Base-by-base conservation (phyloP, 768 basidiomycete species). In the Kwoniella dejecticola region DNA sequence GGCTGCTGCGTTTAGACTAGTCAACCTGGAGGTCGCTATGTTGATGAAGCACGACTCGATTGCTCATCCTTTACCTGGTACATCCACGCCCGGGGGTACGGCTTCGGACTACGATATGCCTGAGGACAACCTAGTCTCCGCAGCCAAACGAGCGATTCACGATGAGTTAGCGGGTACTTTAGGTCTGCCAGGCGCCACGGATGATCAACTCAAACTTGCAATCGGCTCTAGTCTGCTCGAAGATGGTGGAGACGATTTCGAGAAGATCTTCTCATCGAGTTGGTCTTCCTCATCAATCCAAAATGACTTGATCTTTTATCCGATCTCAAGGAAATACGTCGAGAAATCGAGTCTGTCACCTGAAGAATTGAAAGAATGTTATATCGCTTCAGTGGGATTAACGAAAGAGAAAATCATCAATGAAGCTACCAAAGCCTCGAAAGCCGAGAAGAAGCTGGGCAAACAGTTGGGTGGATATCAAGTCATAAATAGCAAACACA, bases 381-480 rank as follows among this genome's bases (percentile, higher is more conserved):
- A 89, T 70, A 74, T 81, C 0, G 76, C 82, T 5, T 79, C 89
- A 36, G 81, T 95, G 57, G 82, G 85, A 6, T 82, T 85, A 52
- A 82, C 82, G 56, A 85, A 87, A 26, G 87, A 87, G 15, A 77
- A 80, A 50, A 91, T 99, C 87, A 80, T 86, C 31, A 86, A 85
- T 73, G 89, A 94, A 72, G 89, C 90, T 0, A 84, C 83, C 55
- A 91, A 89, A 75, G 88, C 89, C 0, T 78, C 84, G 21, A 98
- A 96, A 82, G 75, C 83, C 4, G 95, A 97, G 82, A 96, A 93
- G 85, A 95, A 92, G 78, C 84, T 98, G 10, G 84, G 83, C 8
- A 85, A 92, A 59, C 84, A 85, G 13, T 85, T 98, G 2, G 93
- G 93, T n/a, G 96, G 96, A 8, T 98, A 98, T 77, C 85, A 90